Evolutionary conservation across 306 rosid species (phyloP), one percentile per base, ranked within the genome.

Genomic region (Luffa aegyptiaca): DNA sequence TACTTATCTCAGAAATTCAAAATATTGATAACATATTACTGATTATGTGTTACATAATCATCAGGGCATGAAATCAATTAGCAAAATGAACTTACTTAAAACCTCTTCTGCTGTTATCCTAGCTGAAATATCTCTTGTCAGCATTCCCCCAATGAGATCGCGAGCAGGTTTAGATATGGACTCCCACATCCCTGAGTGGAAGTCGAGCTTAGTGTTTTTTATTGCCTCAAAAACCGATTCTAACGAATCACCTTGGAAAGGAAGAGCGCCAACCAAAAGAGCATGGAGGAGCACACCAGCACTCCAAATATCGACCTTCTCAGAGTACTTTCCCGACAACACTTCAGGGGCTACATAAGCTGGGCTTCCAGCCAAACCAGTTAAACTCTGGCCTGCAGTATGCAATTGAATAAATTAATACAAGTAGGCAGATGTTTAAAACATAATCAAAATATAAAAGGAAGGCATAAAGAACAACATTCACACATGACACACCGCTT

Each of bases 261-360:
- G 99, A 85, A 96, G 97, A 71, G 69, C 26, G 70, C 98, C 98
- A 70, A 86, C 91, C 85, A 96, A 88, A 81, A 96, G 92, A n/a
- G 89, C 93, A 52, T 96, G 94, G 79, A 96, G 85, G 82, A 96
- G 97, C 75, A 96, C 97, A 65, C 98, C 99, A 64, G 99, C 98
- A 87, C 99, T 96, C 99, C 99, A 96, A 79, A 93, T 84, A 87
- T 96, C 99, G 66, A 91, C 99, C 89, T 91, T 93, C 90, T 93
- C 97, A 8, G 91, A 84, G 78, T 96, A 96, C 70, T 85, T 88
- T 20, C 97, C 98, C 9, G 70, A 56, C 84, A 96, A 82, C 82
- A 96, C 98, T 83, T 96, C 99, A 9, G 99, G 99, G 78, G 99
- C 98, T 49, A 96, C 99, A 86, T 96, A 96, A 78, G 99, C 99